Conservation (phyloP, 257 asterid genomes). For the Solanum gandarillasii region DNA sequence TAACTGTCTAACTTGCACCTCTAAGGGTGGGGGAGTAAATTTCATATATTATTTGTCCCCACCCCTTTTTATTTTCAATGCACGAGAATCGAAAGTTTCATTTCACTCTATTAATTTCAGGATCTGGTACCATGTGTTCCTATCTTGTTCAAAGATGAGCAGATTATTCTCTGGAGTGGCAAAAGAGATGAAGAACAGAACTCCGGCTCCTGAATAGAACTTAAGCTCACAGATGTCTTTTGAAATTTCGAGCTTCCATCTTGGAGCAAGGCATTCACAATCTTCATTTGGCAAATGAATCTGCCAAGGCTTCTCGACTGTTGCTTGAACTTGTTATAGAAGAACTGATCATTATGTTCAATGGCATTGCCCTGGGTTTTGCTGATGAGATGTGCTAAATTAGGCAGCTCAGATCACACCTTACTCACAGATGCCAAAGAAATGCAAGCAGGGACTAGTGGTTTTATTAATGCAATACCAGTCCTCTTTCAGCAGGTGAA, state of each 20-base stretch:
- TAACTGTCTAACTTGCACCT: not conserved
- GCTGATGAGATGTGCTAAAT: not conserved
- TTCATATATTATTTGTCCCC: not conserved
- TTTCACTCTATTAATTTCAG: constrained; percentile 17
- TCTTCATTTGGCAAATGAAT: not conserved
- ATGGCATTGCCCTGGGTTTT: not conserved
- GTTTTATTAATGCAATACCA: not conserved
- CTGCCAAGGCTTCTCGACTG: not conserved
- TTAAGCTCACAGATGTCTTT: not conserved
- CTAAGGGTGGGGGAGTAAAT: not conserved
- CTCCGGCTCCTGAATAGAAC: not conserved
- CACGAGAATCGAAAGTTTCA: not conserved
- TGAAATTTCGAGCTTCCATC: not conserved
- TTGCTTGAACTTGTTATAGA: not conserved
- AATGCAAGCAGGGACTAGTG: not conserved
- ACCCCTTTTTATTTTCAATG: not conserved
- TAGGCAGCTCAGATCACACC: not conserved
- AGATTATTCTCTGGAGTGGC: constrained; percentile 74
- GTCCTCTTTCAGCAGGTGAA: not conserved
- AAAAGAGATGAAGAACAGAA: constrained; percentile 12
- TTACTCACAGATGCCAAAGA: not conserved
- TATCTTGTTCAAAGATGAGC: constrained; percentile 76
- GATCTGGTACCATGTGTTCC: constrained; percentile 89
- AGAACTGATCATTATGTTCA: not conserved
- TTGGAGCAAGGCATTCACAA: not conserved